phyloP scores from a whole-genome alignment of 805 yeast species.

The Suhomyces pyralidae region DNA sequence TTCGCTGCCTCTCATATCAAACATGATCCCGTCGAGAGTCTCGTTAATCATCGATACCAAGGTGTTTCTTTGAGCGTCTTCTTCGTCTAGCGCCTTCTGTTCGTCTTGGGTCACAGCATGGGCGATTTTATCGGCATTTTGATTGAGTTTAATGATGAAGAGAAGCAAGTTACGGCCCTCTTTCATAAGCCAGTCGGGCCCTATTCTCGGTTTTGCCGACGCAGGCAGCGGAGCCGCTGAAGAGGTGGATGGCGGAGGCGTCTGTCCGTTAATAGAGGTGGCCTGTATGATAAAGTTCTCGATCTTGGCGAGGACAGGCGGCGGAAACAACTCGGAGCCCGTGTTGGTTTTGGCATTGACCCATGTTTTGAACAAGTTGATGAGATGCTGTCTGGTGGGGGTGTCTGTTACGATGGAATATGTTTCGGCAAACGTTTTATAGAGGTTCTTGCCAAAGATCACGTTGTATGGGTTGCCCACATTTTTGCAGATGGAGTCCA shows the following conservation, averaged over 20 bases:
- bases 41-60: slow-evolving; percentile 30
- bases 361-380: slow-evolving; percentile 44
- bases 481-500: slow-evolving; percentile 43
- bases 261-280: slow-evolving; percentile 22
- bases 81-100: slow-evolving; percentile 6
- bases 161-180: slow-evolving; percentile 37
- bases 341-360: slow-evolving; percentile 29
- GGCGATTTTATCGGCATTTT: neutral
- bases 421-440: slow-evolving; percentile 35
- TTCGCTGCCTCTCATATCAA: slow-evolving; percentile 11
- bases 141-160: slow-evolving; percentile 23
- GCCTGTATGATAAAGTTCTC: slow-evolving; percentile 41
- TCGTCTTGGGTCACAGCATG: neutral
- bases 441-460: slow-evolving; percentile 33
- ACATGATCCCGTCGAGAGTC: slow-evolving; percentile 28
- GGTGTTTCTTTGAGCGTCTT: slow-evolving; percentile 23
- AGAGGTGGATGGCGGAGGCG: slow-evolving; percentile 6
- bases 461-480: slow-evolving; percentile 43
- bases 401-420: slow-evolving; percentile 40
- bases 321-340: slow-evolving; percentile 35
- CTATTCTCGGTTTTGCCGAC: neutral
- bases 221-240: slow-evolving; percentile 1
- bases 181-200: slow-evolving; percentile 33
- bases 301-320: slow-evolving; percentile 25
- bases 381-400: slow-evolving; percentile 36